Conservation (phyloP, 108 stramenopile genomes). For the Seminavis robusta region DNA sequence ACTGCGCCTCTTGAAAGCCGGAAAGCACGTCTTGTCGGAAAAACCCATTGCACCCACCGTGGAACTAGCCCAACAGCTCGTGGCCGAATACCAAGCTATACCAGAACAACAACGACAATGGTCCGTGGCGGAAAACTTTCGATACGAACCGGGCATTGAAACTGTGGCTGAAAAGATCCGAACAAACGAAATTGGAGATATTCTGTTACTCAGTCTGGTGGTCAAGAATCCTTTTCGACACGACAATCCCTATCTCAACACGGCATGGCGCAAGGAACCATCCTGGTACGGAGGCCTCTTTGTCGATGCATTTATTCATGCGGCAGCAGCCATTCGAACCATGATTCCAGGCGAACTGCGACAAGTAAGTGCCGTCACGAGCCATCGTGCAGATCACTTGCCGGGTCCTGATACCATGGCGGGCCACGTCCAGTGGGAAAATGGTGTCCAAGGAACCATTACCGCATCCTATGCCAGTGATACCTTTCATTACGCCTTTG, state of each 20-base stretch:
- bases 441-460: conserved; percentile 3
- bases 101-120: not conserved
- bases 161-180: not conserved
- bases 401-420: conserved; percentile 11
- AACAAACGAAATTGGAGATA: not conserved
- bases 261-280: conserved; percentile 9
- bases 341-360: not conserved
- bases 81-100: not conserved
- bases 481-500: conserved; percentile 3
- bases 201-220: not conserved
- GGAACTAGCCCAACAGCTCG: not conserved
- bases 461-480: conserved; percentile 1
- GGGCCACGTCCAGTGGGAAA: conserved; percentile 1
- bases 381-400: not conserved
- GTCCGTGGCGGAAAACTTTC: conserved; percentile 12
- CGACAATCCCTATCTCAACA: not conserved
- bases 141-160: conserved; percentile 12
- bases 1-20: not conserved
- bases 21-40: conserved; percentile 11
- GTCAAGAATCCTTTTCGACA: conserved; percentile 1
- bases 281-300: conserved; percentile 18
- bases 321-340: not conserved
- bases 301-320: conserved; percentile 12
- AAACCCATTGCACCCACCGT: conserved; percentile 8
- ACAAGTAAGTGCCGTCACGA: conserved; percentile 1